phyloP scores from a whole-genome alignment of 108 stramenopile species.

The Fragilaria crotonensis region DNA sequence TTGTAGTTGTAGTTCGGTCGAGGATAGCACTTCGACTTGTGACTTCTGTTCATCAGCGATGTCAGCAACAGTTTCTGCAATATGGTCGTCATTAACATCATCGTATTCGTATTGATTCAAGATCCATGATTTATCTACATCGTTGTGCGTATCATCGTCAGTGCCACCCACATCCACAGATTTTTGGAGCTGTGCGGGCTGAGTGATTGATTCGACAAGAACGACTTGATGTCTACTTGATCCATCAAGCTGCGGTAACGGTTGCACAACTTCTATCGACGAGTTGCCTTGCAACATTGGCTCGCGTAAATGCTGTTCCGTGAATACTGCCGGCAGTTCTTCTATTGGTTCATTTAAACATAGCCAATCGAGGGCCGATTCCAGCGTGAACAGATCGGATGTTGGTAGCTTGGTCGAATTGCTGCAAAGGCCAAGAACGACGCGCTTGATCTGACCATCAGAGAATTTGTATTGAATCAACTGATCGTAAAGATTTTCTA shows the following conservation, averaged over 20 bases:
- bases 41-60: no score
- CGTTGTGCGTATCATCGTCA: no score
- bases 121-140: conserved; percentile 29
- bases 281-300: not conserved
- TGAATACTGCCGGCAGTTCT: conserved; percentile 52
- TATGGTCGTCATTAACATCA: conserved; percentile 36
- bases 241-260: no score
- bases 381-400: conserved; percentile 38
- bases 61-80: no score
- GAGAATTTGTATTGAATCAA: not conserved
- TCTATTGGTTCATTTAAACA: conserved; percentile 40
- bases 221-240: no score
- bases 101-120: conserved; percentile 47
- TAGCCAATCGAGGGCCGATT: conserved; percentile 58
- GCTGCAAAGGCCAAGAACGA: conserved; percentile 5
- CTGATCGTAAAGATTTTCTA: not conserved
- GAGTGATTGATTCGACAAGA: no score
- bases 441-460: conserved; percentile 24
- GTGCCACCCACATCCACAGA: no score
- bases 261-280: not conserved
- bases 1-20: not conserved
- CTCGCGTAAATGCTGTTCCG: conserved; percentile 30
- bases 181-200: no score
- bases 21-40: conserved; percentile 9
- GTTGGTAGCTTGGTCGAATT: not conserved